Evolutionary conservation across 352 stramenopile genomes (phyloP).

Genomic region (Peronosclerospora sorghi): DNA sequence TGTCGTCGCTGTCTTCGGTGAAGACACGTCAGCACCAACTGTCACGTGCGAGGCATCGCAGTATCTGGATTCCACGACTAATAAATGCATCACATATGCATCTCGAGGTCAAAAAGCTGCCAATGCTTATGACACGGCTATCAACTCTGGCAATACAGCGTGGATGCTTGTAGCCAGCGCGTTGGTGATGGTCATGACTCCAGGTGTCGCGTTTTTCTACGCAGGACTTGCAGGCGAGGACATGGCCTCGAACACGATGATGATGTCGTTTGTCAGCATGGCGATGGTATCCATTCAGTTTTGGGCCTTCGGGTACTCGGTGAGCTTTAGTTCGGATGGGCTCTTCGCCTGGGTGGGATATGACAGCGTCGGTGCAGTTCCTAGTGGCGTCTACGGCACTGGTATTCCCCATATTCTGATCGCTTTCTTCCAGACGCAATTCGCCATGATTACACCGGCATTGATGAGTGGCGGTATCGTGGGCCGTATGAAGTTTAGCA

Average conservation of each 20-base stretch:
- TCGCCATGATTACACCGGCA: constrained; percentile 71
- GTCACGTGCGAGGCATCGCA: constrained; percentile 17
- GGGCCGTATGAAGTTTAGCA: constrained; percentile 74
- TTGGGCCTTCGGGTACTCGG: constrained; percentile 65
- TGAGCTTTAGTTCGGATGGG: constrained; percentile 43
- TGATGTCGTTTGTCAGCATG: constrained; percentile 76
- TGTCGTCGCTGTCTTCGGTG: constrained; percentile 5
- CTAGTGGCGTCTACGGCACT: constrained; percentile 40
- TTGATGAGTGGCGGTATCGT: constrained; percentile 69
- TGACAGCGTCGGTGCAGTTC: constrained; percentile 32
- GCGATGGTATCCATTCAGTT: constrained; percentile 73
- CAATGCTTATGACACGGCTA: constrained; percentile 15
- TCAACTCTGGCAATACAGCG: constrained; percentile 53
- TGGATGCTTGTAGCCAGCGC: constrained; percentile 48
- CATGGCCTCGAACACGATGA: constrained; percentile 75
- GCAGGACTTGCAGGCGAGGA: constrained; percentile 61
- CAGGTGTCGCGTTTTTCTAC: constrained; percentile 74
- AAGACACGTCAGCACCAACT: constrained; percentile 17
- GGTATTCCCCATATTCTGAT: constrained; percentile 61
- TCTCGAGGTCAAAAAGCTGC: constrained; percentile 27
- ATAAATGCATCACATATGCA: constrained; percentile 28
- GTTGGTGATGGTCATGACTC: constrained; percentile 70
- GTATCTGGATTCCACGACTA: constrained; percentile 23
- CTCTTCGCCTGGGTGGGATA: constrained; percentile 52
- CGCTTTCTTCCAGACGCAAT: constrained; percentile 77